These are phyloP conservation scores for Ascochyta koolunga DNA, from an alignment of 2,329 filamentous ascomycete genomes.

Conservation along the genomic window DNA sequence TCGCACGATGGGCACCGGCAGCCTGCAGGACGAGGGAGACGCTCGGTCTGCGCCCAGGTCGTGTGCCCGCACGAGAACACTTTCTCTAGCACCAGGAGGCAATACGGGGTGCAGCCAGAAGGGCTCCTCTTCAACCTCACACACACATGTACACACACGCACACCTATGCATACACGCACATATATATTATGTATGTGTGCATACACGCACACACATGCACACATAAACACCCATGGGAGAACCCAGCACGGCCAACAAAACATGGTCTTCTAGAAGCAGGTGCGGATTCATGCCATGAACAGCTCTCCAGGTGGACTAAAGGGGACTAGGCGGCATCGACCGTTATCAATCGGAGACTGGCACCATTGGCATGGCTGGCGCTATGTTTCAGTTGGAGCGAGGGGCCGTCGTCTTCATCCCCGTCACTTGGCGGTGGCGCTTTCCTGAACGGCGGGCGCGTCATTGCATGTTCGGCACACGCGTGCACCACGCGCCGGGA, in stretches of 20 bases:
- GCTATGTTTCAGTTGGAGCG: slow-evolving; percentile 35
- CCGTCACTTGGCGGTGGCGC: slow-evolving; percentile 4
- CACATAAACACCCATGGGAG: background rate
- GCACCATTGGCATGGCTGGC: background rate
- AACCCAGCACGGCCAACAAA: slow-evolving; percentile 14
- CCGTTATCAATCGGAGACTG: slow-evolving; percentile 29
- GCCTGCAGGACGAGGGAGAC: background rate
- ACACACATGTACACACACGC: background rate
- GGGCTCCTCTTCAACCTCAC: background rate
- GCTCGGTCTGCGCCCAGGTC: background rate
- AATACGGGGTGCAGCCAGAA: background rate
- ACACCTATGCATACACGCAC: too few species aligned
- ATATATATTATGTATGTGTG: too few species aligned
- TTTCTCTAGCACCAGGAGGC: slow-evolving; percentile 1
- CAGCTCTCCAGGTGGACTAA: slow-evolving; percentile 10
- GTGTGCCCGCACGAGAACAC: slow-evolving; percentile 8
- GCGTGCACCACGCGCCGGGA: background rate
- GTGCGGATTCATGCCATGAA: slow-evolving; percentile 15
- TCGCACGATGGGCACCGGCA: background rate
- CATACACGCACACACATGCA: too few species aligned
- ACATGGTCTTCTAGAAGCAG: slow-evolving; percentile 17
- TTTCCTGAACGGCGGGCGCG: slow-evolving; percentile 20
- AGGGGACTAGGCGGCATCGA: slow-evolving; percentile 19
- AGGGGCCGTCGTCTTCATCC: background rate
- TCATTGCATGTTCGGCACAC: slow-evolving; percentile 13